Evolutionary conservation across 768 basidiomycete genomes (phyloP).

Genomic region (Phallus indusiatus): DNA sequence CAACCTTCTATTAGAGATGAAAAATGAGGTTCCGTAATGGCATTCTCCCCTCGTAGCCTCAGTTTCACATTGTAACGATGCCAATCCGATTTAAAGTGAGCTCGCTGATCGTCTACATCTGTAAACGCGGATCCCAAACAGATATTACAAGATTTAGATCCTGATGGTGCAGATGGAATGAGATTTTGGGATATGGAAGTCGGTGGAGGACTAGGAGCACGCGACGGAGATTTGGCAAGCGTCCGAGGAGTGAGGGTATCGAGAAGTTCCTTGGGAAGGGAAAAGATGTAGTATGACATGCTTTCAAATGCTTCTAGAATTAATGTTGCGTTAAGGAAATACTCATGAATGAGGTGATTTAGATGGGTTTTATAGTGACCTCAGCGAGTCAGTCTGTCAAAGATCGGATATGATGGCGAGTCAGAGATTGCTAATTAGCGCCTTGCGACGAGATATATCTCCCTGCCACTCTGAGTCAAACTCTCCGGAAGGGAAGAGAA

Average conservation of each 20-base stretch:
- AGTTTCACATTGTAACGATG: slow-evolving; percentile 95
- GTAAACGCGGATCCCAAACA: slow-evolving; percentile 62
- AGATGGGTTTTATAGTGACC: not conserved
- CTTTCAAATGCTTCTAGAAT: not conserved
- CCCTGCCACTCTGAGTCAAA: no score
- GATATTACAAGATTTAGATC: slow-evolving; percentile 56
- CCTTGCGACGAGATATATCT: no score
- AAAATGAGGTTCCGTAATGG: slow-evolving; percentile 66
- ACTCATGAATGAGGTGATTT: not conserved
- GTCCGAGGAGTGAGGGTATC: slow-evolving; percentile 63
- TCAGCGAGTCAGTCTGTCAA: not conserved
- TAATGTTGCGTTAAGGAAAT: not conserved
- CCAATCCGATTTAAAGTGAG: slow-evolving; percentile 93
- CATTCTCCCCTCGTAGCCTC: slow-evolving; percentile 50
- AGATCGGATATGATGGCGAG: no score
- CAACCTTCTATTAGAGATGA: slow-evolving; percentile 75
- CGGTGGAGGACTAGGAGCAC: not conserved
- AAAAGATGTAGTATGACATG: slow-evolving; percentile 44
- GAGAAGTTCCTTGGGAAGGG: slow-evolving; percentile 60
- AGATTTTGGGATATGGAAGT: slow-evolving; percentile 24
- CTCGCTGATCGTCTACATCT: slow-evolving; percentile 72
- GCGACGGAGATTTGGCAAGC: slow-evolving; percentile 31
- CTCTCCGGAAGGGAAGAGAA: no score
- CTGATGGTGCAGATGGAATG: slow-evolving; percentile 25
- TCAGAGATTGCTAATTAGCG: no score